Conservation (phyloP, 108 stramenopile genomes). For the Pseudonitzschia multistriata region DNA sequence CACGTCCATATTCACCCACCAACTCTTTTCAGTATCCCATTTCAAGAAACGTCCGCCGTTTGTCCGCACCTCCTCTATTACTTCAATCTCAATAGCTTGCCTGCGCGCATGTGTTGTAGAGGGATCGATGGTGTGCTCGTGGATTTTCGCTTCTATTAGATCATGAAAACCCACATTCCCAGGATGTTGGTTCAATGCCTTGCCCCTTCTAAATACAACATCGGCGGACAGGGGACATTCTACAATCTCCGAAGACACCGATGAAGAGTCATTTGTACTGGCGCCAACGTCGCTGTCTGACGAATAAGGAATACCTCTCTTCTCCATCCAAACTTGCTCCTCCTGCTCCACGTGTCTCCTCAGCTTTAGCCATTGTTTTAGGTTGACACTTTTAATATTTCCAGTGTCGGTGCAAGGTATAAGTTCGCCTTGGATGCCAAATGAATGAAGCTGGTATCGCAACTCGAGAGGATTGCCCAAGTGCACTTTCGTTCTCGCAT, state of each 20-base stretch:
- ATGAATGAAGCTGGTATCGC: background rate
- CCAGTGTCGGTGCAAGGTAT: conserved; percentile 9
- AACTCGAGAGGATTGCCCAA: background rate
- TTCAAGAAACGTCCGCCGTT: conserved; percentile 13
- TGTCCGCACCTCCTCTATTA: background rate
- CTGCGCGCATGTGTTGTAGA: background rate
- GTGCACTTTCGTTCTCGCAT: conserved; percentile 4
- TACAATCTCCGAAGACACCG: background rate
- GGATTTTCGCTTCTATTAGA: background rate
- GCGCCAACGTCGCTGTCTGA: background rate
- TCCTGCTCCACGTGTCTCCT: background rate
- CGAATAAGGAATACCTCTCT: background rate
- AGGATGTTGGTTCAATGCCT: background rate
- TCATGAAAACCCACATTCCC: conserved; percentile 9
- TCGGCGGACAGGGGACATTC: conserved; percentile 9
- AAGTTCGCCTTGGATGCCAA: conserved; percentile 17
- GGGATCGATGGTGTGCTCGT: conserved; percentile 9
- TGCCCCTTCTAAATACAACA: conserved; percentile 15
- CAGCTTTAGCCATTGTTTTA: conserved; percentile 13
- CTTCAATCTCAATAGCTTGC: conserved; percentile 3
- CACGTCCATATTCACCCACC: background rate
- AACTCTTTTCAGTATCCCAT: conserved; percentile 5
- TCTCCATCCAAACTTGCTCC: background rate
- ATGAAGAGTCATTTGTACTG: background rate
- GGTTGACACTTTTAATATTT: conserved; percentile 1